Base-by-base conservation (phyloP, 306 rosid species). In the Sicyos baderoa region DNA sequence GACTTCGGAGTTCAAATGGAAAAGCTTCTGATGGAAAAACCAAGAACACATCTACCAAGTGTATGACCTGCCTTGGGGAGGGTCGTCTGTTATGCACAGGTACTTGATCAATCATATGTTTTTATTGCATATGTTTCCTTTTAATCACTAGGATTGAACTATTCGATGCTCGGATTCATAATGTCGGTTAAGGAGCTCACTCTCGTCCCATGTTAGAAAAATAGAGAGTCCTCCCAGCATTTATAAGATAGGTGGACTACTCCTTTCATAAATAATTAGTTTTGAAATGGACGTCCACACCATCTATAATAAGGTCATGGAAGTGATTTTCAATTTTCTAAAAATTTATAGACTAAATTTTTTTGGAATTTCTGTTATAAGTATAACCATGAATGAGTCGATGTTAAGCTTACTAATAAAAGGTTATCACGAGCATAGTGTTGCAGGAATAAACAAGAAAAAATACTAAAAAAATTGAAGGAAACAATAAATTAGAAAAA, bases 41-140 rank as follows among this genome's bases (percentile, higher is more conserved):
- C 16, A 83, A 72, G 48, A 79, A 21, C 75, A 35, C 42, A 74
- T 42, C 82, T 19, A 79, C 73, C 71, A 83, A 77, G 74, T 93
- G 97, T 84, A 82, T 79, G 53, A 83, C 87, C 60, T 93, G 99
- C 74, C 85, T 88, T 29, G 99, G 99, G 53, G 91, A 86, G 82
- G 94, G 97, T 70, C 87, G 91, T 66, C 72, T 90, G 79, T 22
- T 90, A 80, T 90, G 99, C 76, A 58, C 88, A 81, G 99, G 99
- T 93, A 75, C 74, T n/a, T 45, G 32, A 27, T 73, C 64, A 6
- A 19, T 73, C 12, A 23, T 18, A 42, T 62, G 12, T 64, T 42
- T 11, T 4, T 18, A 11, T n/a, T 25, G 42, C 16, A 2, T 49
- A 50, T 17, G 16, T 23, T 48, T 62, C 4, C 9, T 29, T 16